Evolutionary conservation across 441 rosid species (phyloP).

Genomic region (Croton laevigatus): DNA sequence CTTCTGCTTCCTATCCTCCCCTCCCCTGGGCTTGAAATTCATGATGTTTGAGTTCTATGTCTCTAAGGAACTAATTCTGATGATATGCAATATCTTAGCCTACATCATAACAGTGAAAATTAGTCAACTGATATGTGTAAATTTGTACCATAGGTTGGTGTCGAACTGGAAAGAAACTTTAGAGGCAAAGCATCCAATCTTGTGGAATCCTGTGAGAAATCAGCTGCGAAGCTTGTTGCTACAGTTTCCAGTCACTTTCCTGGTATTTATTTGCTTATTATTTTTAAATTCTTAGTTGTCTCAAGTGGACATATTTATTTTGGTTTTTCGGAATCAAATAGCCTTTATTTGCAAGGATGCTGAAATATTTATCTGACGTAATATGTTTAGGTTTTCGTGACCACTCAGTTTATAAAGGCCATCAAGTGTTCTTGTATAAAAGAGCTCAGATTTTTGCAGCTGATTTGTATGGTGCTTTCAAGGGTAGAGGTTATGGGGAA

Average conservation of each 20-base stretch:
- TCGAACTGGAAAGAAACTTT: slow-evolving; percentile 59
- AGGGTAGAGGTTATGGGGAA: slow-evolving; percentile 71
- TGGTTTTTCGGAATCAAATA: neutral
- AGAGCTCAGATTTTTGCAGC: slow-evolving; percentile 82
- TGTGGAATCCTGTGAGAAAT: slow-evolving; percentile 63
- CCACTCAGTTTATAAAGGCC: slow-evolving; percentile 73
- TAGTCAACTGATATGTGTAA: slow-evolving; percentile 8
- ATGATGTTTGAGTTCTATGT: slow-evolving; percentile 5
- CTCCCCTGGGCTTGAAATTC: neutral
- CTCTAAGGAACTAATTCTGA: slow-evolving; percentile 2
- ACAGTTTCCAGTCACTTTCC: slow-evolving; percentile 64
- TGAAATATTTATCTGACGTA: slow-evolving; percentile 12
- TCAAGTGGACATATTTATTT: neutral
- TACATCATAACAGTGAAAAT: neutral
- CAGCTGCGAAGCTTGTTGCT: slow-evolving; percentile 70
- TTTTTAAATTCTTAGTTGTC: neutral
- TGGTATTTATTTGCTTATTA: slow-evolving; percentile 29
- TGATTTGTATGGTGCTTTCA: slow-evolving; percentile 80
- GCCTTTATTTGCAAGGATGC: neutral
- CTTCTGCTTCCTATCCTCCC: neutral
- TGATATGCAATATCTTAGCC: slow-evolving; percentile 3
- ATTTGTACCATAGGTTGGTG: slow-evolving; percentile 51
- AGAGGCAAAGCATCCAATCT: slow-evolving; percentile 67
- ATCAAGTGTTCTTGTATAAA: slow-evolving; percentile 71
- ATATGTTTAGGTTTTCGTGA: slow-evolving; percentile 57